Percentiles rank a stretch among this genome's conserved stretches.
Conservation (phyloP, 2,329 filamentous ascomycete genomes). For the Aaosphaeria arxii region DNA sequence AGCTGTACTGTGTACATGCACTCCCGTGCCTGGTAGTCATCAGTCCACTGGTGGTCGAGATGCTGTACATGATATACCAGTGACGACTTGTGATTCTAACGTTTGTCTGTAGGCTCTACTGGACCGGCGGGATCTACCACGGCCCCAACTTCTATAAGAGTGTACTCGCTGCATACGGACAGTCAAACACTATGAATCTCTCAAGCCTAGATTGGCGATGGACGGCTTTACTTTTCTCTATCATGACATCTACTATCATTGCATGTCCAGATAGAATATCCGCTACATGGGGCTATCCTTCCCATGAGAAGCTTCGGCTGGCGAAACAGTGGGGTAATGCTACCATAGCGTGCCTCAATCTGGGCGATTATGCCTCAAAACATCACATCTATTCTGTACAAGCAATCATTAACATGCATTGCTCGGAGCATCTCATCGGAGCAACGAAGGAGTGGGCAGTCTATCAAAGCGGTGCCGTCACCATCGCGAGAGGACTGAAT, state of each 20-base stretch:
- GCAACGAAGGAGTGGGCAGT: constrained; percentile 48
- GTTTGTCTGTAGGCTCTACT: constrained; percentile 21
- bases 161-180: constrained; percentile 38
- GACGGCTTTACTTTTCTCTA: constrained; percentile 45
- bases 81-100: neutral
- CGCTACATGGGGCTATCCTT: constrained; percentile 44
- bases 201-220: constrained; percentile 33
- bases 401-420: constrained; percentile 48
- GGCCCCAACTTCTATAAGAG: constrained; percentile 37
- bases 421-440: constrained; percentile 49
- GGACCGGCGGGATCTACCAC: constrained; percentile 40
- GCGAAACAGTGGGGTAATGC: constrained; percentile 48
- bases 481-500: constrained; percentile 49
- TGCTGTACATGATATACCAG: no score
- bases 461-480: constrained; percentile 43
- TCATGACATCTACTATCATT: constrained; percentile 44
- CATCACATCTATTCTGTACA: constrained; percentile 39
- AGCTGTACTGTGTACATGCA: neutral
- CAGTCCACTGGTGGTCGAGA: neutral
- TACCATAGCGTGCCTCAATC: constrained; percentile 44
- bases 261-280: constrained; percentile 37
- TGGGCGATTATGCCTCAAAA: constrained; percentile 45
- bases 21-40: neutral
- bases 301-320: constrained; percentile 40
- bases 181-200: constrained; percentile 39